A percentile compares a stretch with the other conserved stretches of the same genome.
phyloP scores from a whole-genome alignment of 2,329 filamentous ascomycete genomes.

The Fusarium temperatum region DNA sequence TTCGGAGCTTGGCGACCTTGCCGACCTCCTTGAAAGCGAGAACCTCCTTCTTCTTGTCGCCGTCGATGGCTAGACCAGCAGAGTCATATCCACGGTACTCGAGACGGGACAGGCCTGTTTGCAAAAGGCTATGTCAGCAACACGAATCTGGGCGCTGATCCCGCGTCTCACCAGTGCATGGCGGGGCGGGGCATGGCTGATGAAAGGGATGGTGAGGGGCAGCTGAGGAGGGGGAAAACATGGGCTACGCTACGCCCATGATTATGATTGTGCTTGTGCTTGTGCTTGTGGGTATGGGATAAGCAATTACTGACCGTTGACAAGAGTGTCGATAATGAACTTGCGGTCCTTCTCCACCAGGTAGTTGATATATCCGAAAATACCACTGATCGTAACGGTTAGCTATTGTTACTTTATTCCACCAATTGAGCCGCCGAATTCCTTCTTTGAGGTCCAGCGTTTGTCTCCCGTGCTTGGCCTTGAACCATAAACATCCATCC shows the following conservation, averaged over 20 bases:
- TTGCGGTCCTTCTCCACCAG: constrained; percentile 98
- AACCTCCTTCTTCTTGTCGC: constrained; percentile 98
- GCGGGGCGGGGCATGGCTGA: constrained; percentile 37
- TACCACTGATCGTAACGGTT: constrained; percentile 69
- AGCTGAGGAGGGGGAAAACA: constrained; percentile 27
- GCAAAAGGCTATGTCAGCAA: constrained; percentile 43
- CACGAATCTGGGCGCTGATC: constrained; percentile 33
- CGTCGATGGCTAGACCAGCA: constrained; percentile 93
- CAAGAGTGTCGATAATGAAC: constrained; percentile 93
- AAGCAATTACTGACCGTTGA: constrained; percentile 77
- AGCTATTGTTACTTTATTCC: constrained; percentile 30
- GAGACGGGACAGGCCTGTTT: constrained; percentile 85
- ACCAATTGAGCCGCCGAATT: constrained; percentile 28
- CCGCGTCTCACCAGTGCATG: constrained; percentile 41
- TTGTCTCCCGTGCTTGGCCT: background rate
- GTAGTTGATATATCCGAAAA: constrained; percentile 99
- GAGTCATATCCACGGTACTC: constrained; percentile 99
- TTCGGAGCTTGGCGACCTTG: constrained; percentile 96
- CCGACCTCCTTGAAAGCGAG: constrained; percentile 98
- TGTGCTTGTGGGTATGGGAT: constrained; percentile 12
- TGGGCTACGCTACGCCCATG: background rate
- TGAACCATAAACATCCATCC: constrained; percentile 15
- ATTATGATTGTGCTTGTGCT: background rate
- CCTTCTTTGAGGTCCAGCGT: constrained; percentile 11
- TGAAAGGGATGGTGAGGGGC: constrained; percentile 32